Base-by-base conservation (phyloP, 2,329 filamentous ascomycete genomes). In the Teratosphaeria zuluensis region DNA sequence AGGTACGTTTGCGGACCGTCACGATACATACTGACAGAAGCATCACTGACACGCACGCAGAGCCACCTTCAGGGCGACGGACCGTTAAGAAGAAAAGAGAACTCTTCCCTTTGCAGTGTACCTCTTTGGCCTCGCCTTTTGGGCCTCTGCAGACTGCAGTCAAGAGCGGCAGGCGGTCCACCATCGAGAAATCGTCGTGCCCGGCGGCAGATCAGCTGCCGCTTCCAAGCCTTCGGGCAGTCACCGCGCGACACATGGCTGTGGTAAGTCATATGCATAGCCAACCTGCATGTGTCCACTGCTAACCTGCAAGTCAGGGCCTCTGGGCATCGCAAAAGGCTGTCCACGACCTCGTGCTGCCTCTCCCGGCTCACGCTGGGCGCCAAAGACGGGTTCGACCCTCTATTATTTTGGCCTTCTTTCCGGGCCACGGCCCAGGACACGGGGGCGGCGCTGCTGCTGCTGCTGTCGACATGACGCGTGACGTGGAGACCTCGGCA, bases 401-500 rank as follows among this genome's bases (percentile, higher is more conserved):
- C 42, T 48, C 1, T 4, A 48, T 19, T 48, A 21, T 48, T 48
- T 21, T 21, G 42, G 42, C 42, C 42, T 19, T 19, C 42, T 48
- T 48, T 21, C 8, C 42, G 42, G 42, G 33, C 33, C 33, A 28
- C 24, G 24, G 24, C 24, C 4, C 24, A 28, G 4, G 2, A 28
- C 24, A 28, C 24, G 24, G 24, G 2, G 24, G 2, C 24, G 24
- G 24, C 24, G 24, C 24, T 28, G 24, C 24, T 28, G 24, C 24
- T 28, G 24, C 24, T 28, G 24, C 24, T 28, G 24, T 4, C 4
- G 24, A 28, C 24, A 28, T 28, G 24, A 28, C 24, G 24, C 24
- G 24, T 28, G 24, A 4, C 24, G 24, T 28, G 24, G 24, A 28
- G 86, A 92, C 56, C 79, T 95, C 0, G 91, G 89, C 0, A 74